Evolutionary conservation across 108 stramenopile species (phyloP).

Genomic region (Hondaea fermentalgiana): DNA sequence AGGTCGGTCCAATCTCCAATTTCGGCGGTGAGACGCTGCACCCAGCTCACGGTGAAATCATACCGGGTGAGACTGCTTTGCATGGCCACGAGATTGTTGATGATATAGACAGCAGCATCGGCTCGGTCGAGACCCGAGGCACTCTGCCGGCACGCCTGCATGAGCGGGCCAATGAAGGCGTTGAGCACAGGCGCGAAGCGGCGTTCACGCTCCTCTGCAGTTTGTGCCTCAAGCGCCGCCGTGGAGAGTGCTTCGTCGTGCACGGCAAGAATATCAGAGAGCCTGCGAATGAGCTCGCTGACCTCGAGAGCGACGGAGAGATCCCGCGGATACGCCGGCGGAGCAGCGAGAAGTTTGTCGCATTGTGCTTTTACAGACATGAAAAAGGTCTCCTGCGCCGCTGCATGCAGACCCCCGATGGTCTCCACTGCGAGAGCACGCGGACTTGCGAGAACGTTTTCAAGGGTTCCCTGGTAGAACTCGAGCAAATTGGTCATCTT

Average conservation of each 20-base stretch:
- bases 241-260: neutral
- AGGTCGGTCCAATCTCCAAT: constrained; percentile 19
- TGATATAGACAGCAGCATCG: constrained; percentile 3
- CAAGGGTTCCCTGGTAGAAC: neutral
- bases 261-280: neutral
- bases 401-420: neutral
- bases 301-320: neutral
- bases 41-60: constrained; percentile 9
- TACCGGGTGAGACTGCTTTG: constrained; percentile 8
- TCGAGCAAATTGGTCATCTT: constrained; percentile 2
- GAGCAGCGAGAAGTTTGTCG: neutral
- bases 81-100: neutral
- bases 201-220: neutral
- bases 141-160: constrained; percentile 5
- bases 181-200: neutral
- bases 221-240: neutral
- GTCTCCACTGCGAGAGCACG: neutral
- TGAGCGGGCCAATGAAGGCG: neutral
- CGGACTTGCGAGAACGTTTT: neutral
- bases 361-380: neutral
- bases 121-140: constrained; percentile 1
- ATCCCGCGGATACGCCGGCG: constrained; percentile 4
- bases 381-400: neutral
- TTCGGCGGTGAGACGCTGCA: neutral
- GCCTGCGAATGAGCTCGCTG: neutral